phyloP scores from a whole-genome alignment of 2,329 filamentous ascomycete genomes.

The Myrmaecium sp. region DNA sequence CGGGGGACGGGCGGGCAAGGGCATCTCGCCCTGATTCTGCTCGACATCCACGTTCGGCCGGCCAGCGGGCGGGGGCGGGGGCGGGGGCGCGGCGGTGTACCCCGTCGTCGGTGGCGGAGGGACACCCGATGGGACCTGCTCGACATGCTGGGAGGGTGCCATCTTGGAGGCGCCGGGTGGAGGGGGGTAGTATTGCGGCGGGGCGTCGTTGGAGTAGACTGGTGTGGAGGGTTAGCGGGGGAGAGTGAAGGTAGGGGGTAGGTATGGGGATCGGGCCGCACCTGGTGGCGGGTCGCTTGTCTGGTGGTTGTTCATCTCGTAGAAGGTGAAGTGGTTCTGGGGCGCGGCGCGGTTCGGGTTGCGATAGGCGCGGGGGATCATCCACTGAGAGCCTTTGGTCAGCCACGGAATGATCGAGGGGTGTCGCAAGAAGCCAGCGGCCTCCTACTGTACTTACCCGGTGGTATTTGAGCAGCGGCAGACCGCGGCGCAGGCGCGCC shows the following conservation, averaged over 20 bases:
- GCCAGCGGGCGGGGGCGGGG: slow-evolving; percentile 2
- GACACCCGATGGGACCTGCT: background rate
- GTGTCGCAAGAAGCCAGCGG: slow-evolving; percentile 4
- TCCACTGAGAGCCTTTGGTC: slow-evolving; percentile 15
- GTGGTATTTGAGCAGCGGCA: slow-evolving; percentile 52
- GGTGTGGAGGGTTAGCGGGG: slow-evolving; percentile 11
- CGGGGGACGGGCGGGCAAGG: background rate
- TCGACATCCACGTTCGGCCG: background rate
- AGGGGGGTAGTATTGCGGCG: slow-evolving; percentile 15
- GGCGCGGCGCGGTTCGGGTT: slow-evolving; percentile 13
- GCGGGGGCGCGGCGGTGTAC: slow-evolving; percentile 1
- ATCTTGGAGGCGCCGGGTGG: slow-evolving; percentile 13
- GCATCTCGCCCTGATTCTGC: background rate
- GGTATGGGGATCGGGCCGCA: slow-evolving; percentile 9
- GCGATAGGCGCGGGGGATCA: slow-evolving; percentile 23
- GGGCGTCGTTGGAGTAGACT: slow-evolving; percentile 17
- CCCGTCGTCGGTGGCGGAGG: background rate
- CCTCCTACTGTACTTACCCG: slow-evolving; percentile 18
- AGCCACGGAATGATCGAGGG: background rate
- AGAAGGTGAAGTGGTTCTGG: slow-evolving; percentile 23
- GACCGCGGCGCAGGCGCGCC: slow-evolving; percentile 45
- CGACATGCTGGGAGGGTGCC: slow-evolving; percentile 11
- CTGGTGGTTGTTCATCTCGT: slow-evolving; percentile 14
- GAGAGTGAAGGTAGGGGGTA: slow-evolving; percentile 1
- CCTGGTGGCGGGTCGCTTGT: slow-evolving; percentile 6